Evolutionary conservation across 345 rosid genomes (phyloP).

Genomic region (Isatis tinctoria): DNA sequence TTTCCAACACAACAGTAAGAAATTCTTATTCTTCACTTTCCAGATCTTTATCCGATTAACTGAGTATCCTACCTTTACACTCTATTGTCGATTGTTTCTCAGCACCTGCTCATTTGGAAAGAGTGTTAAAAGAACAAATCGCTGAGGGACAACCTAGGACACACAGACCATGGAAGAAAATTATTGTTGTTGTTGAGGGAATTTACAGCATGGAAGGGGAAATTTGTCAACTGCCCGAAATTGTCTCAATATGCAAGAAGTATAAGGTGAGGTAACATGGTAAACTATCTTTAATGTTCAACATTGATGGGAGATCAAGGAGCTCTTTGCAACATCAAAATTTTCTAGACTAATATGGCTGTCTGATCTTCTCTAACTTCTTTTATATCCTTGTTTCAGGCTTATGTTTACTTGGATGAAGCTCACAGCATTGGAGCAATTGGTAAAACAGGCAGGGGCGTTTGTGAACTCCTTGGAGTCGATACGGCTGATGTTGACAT

Average conservation of each 20-base stretch:
- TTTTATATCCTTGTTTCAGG: constrained; percentile 39
- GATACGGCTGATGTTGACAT: constrained; percentile 87
- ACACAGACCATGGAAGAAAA: constrained; percentile 96
- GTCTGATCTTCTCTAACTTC: neutral
- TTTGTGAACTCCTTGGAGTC: constrained; percentile 93
- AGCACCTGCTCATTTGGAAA: constrained; percentile 95
- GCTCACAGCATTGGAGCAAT: constrained; percentile 99
- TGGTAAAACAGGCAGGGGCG: constrained; percentile 91
- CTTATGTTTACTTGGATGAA: constrained; percentile 85
- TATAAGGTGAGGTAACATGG: constrained; percentile 58
- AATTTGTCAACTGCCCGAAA: constrained; percentile 86
- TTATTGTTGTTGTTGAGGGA: constrained; percentile 81
- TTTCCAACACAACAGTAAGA: constrained; percentile 92
- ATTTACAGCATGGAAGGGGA: constrained; percentile 98
- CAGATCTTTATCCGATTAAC: neutral
- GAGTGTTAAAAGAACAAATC: constrained; percentile 87
- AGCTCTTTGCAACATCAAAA: neutral
- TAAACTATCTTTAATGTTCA: neutral
- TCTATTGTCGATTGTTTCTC: constrained; percentile 21
- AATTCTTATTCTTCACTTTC: neutral
- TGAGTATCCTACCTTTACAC: neutral
- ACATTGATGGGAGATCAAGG: neutral
- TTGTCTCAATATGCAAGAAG: constrained; percentile 83
- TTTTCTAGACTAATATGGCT: constrained; percentile 4
- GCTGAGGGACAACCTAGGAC: constrained; percentile 93